Conservation (phyloP, 495 filamentous ascomycete genomes). For the Xylaria acuta region DNA sequence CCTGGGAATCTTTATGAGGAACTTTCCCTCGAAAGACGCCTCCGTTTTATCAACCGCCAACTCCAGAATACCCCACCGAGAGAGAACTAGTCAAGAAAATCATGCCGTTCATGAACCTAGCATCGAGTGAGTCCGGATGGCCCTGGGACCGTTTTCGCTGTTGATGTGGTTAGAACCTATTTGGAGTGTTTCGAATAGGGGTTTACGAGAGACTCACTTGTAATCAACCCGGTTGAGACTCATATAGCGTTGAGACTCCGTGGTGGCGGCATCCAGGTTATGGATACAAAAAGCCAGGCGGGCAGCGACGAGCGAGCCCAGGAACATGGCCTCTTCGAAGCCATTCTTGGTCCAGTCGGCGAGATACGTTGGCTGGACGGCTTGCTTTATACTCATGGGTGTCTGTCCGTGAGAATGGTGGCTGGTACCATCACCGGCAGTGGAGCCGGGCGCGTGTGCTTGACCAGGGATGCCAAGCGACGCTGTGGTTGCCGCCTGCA, state of each 20-base stretch:
- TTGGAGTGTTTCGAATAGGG: not conserved
- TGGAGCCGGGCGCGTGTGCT: conserved; percentile 45
- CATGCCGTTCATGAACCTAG: conserved; percentile 29
- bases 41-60: conserved; percentile 13
- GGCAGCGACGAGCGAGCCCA: conserved; percentile 80
- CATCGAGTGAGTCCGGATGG: conserved; percentile 51
- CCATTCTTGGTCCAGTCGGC: conserved; percentile 91
- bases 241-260: conserved; percentile 51
- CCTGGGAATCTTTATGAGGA: not conserved
- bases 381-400: conserved; percentile 81
- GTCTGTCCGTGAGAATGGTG: conserved; percentile 87
- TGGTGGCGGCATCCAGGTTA: conserved; percentile 49
- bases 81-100: conserved; percentile 4
- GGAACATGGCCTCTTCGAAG: conserved; percentile 78
- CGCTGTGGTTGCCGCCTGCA: conserved; percentile 88
- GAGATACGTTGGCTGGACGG: conserved; percentile 84
- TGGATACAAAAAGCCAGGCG: conserved; percentile 70
- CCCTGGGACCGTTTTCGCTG: conserved; percentile 53
- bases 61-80: conserved; percentile 10
- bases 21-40: conserved; percentile 19
- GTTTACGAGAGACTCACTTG: conserved; percentile 46
- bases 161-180: conserved; percentile 24
- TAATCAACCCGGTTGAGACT: conserved; percentile 55
- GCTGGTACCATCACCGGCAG: conserved; percentile 41
- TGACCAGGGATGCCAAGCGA: conserved; percentile 58